A percentile compares a stretch with the other conserved stretches of the same genome.
Conservation (phyloP, 495 filamentous ascomycete species). For the Podospora australis region DNA sequence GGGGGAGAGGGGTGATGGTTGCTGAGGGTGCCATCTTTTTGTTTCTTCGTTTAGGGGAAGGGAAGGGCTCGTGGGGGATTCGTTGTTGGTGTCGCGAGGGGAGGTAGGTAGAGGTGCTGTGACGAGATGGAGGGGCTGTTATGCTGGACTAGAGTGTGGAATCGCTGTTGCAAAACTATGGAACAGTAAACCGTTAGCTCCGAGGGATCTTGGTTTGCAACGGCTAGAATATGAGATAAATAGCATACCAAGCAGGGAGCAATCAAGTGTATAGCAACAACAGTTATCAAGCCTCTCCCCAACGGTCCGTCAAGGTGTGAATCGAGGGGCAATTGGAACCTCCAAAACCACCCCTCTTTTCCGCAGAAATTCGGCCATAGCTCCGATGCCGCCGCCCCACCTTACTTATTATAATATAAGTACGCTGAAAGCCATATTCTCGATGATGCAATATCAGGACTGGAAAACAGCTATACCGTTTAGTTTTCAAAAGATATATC, state of each 20-base stretch:
- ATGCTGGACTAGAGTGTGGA: background rate
- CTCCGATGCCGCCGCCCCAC: constrained; percentile 25
- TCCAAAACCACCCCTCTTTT: constrained; percentile 18
- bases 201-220: background rate
- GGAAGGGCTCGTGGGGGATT: background rate
- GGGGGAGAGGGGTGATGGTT: constrained; percentile 29
- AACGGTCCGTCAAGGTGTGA: background rate
- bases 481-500: too few species aligned
- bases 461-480: too few species aligned
- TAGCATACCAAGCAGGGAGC: background rate
- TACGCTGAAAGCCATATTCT: background rate
- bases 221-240: background rate
- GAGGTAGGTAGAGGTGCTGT: background rate
- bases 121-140: background rate
- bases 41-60: background rate
- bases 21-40: background rate
- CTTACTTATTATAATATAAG: too few species aligned
- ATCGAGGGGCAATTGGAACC: background rate
- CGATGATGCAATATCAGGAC: constrained; percentile 14
- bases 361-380: constrained; percentile 4
- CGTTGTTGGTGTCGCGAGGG: background rate
- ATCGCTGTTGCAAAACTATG: background rate
- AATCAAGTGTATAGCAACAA: background rate
- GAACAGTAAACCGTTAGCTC: too few species aligned
- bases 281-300: background rate